A percentile compares a stretch with the other conserved stretches of the same genome.
These are phyloP conservation scores for Fusarium devonianum DNA, from an alignment of 2,329 filamentous ascomycete species.

Conservation along the genomic window DNA sequence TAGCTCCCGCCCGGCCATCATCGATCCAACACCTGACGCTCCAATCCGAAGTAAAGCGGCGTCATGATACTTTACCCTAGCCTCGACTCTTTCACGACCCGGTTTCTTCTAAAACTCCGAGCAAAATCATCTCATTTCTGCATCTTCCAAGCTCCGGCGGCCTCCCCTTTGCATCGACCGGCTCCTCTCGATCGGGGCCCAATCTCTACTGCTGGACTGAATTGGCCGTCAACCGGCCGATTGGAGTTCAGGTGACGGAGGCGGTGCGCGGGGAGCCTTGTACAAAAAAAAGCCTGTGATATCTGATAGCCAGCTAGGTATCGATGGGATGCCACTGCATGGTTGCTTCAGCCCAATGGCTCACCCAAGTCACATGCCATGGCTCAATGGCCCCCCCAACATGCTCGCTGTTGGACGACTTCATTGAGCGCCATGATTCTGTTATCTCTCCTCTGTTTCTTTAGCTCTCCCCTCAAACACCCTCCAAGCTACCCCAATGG, in stretches of 20 bases:
- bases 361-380: conserved; percentile 24
- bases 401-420: background rate
- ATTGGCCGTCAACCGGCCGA: conserved; percentile 31
- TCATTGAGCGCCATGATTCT: conserved; percentile 6
- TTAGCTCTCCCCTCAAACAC: background rate
- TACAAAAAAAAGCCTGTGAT: conserved; percentile 19
- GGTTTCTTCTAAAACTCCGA: conserved; percentile 8
- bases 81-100: conserved; percentile 24
- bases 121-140: conserved; percentile 10
- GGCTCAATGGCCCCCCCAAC: conserved; percentile 25
- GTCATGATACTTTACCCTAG: conserved; percentile 40
- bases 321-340: background rate
- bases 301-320: background rate
- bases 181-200: conserved; percentile 3
- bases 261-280: too few relatives aligned
- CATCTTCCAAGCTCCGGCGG: conserved; percentile 3
- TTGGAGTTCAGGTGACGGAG: conserved; percentile 26
- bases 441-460: background rate
- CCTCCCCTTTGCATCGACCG: background rate
- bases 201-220: conserved; percentile 26
- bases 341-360: conserved; percentile 1
- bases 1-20: conserved; percentile 8
- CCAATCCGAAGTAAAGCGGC: conserved; percentile 23
- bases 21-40: conserved; percentile 37
- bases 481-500: background rate